These are phyloP conservation scores for Chlorella sp. DNA, from an alignment of 139 green algal genomes.

Conservation along the genomic window DNA sequence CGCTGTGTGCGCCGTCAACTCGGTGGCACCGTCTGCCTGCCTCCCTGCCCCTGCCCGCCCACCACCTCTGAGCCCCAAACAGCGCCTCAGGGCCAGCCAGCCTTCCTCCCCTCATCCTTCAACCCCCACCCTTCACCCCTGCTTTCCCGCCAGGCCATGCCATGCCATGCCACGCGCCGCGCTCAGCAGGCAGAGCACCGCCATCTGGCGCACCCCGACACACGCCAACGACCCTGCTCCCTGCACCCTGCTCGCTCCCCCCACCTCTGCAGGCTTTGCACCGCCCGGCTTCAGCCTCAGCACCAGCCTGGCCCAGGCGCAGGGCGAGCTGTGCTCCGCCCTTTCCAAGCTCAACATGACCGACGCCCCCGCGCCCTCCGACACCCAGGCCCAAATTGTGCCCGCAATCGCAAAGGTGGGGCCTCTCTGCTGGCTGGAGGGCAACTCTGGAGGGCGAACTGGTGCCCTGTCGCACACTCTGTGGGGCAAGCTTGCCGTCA, in stretches of 20 bases:
- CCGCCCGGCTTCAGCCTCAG: conserved; percentile 11
- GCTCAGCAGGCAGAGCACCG: background rate
- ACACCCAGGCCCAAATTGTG: background rate
- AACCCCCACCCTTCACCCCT: no score
- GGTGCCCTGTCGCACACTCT: no score
- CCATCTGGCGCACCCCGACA: background rate
- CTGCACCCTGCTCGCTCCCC: no score
- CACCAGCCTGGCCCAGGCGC: background rate
- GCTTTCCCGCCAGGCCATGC: no score
- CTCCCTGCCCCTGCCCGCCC: no score
- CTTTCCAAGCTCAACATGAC: background rate
- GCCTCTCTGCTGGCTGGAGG: no score
- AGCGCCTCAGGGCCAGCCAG: no score
- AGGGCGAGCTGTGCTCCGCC: background rate
- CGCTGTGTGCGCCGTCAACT: no score
- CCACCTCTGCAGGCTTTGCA: background rate
- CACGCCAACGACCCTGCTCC: background rate
- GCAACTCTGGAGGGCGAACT: no score
- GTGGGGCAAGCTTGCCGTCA: no score
- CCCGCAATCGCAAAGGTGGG: background rate
- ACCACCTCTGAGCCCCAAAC: no score
- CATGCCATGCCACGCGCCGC: background rate
- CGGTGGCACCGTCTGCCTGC: background rate
- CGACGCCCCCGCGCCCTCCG: background rate
- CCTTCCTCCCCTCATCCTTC: no score